Percentiles rank a stretch among this genome's conserved stretches.
These are phyloP conservation scores for Circinella minor DNA, from an alignment of 371 early-diverging fungal species.

Conservation along the genomic window DNA sequence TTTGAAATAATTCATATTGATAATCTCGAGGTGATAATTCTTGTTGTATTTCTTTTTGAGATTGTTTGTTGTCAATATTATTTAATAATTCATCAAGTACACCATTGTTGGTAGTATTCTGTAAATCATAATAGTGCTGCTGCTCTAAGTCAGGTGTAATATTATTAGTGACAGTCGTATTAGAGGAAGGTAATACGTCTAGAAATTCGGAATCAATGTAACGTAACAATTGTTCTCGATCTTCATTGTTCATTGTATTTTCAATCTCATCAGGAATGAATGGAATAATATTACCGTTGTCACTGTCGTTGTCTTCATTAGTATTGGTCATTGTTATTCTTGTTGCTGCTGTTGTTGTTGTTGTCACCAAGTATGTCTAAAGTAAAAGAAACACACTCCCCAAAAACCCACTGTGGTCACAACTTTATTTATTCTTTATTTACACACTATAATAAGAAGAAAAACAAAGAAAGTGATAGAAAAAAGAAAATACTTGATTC, in stretches of 20 bases:
- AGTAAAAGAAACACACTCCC: too few relatives aligned
- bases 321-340: too few relatives aligned
- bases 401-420: too few relatives aligned
- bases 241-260: slow-evolving; percentile 40
- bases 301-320: not conserved
- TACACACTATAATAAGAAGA: too few relatives aligned
- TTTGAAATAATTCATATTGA: slow-evolving; percentile 76
- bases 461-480: too few relatives aligned
- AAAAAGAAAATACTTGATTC: too few relatives aligned
- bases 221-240: slow-evolving; percentile 19
- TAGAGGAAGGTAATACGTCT: slow-evolving; percentile 25
- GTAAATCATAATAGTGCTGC: slow-evolving; percentile 33
- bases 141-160: slow-evolving; percentile 27
- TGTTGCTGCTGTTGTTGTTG: too few relatives aligned
- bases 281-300: not conserved
- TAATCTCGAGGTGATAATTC: slow-evolving; percentile 69
- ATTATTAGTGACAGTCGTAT: slow-evolving; percentile 14
- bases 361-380: too few relatives aligned
- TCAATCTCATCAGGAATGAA: slow-evolving; percentile 3
- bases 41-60: slow-evolving; percentile 2
- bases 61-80: slow-evolving; percentile 6
- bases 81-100: slow-evolving; percentile 15
- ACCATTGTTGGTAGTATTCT: slow-evolving; percentile 20
- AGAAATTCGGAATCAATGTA: slow-evolving; percentile 48
- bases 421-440: too few relatives aligned